phyloP scores from a whole-genome alignment of 2,329 filamentous ascomycete genomes.

The Macrophomina tecta region DNA sequence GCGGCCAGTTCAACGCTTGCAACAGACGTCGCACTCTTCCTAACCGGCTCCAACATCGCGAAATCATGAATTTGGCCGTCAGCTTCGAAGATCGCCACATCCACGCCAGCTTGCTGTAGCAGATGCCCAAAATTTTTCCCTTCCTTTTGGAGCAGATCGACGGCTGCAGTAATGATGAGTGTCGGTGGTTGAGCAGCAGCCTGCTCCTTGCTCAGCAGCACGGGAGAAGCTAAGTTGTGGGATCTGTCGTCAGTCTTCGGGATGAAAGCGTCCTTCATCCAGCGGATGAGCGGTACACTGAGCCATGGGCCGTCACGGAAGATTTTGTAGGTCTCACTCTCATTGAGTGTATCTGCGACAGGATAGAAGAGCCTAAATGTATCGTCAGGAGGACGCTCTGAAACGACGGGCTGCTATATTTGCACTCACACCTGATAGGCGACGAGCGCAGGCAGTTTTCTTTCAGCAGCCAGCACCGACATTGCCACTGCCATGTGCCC shows the following conservation, averaged over 20 bases:
- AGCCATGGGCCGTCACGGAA: conserved; percentile 17
- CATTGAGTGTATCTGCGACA: neutral
- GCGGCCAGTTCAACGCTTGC: conserved; percentile 9
- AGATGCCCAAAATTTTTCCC: conserved; percentile 18
- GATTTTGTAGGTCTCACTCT: conserved; percentile 11
- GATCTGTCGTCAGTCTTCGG: conserved; percentile 9
- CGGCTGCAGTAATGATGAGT: conserved; percentile 19
- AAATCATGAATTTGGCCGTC: conserved; percentile 19
- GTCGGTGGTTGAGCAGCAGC: conserved; percentile 12
- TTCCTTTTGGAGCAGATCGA: conserved; percentile 3
- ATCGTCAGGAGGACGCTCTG: neutral
- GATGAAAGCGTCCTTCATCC: conserved; percentile 20
- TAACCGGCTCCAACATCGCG: conserved; percentile 17
- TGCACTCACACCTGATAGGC: conserved; percentile 13
- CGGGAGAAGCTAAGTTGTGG: conserved; percentile 1
- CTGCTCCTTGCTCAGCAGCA: conserved; percentile 7
- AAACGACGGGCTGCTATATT: neutral
- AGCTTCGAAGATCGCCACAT: conserved; percentile 19
- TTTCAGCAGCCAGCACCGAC: neutral
- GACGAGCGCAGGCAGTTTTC: neutral
- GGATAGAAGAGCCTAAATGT: conserved; percentile 13
- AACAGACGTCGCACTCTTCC: conserved; percentile 11
- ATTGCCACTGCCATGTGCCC: conserved; percentile 11
- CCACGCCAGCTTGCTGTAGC: conserved; percentile 12
- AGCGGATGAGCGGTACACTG: neutral